Evolutionary conservation across 192 early-diverging fungal species (phyloP).

Genomic region (Coemansia asiatica): DNA sequence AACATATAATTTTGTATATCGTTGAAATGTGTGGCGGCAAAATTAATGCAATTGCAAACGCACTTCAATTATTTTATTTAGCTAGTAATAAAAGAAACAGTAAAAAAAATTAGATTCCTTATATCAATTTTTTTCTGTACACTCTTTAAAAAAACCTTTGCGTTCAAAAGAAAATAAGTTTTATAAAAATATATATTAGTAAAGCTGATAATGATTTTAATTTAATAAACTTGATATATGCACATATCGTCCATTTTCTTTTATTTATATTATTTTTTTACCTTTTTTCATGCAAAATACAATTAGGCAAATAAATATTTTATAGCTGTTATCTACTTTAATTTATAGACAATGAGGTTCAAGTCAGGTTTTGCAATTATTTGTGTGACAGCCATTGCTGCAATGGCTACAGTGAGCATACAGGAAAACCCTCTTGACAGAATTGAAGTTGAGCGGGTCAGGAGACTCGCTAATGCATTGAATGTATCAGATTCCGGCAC

Average conservation of each 20-base stretch:
- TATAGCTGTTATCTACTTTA: not conserved
- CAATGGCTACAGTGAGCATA: constrained; percentile 7
- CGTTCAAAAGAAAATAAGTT: not conserved
- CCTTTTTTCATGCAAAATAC: not conserved
- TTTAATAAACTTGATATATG: not conserved
- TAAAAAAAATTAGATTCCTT: not conserved
- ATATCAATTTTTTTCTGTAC: not conserved
- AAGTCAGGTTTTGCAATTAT: constrained; percentile 1
- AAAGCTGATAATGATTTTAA: not conserved
- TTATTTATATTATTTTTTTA: no score
- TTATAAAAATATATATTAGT: not conserved
- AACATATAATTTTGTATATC: not conserved
- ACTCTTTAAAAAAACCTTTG: not conserved
- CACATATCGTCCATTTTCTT: not conserved
- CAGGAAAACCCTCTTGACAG: constrained; percentile 27
- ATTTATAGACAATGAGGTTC: constrained; percentile 5
- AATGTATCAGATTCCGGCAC: constrained; percentile 54
- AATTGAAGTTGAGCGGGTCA: constrained; percentile 46
- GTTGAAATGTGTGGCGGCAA: not conserved
- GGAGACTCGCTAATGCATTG: constrained; percentile 47
- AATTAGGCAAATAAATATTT: not conserved
- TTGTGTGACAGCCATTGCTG: not conserved
- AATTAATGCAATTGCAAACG: constrained; percentile 13
- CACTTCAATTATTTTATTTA: constrained; percentile 8
- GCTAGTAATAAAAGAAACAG: not conserved